Conservation (phyloP, 2,329 filamentous ascomycete species). For the Fusarium burgessii region DNA sequence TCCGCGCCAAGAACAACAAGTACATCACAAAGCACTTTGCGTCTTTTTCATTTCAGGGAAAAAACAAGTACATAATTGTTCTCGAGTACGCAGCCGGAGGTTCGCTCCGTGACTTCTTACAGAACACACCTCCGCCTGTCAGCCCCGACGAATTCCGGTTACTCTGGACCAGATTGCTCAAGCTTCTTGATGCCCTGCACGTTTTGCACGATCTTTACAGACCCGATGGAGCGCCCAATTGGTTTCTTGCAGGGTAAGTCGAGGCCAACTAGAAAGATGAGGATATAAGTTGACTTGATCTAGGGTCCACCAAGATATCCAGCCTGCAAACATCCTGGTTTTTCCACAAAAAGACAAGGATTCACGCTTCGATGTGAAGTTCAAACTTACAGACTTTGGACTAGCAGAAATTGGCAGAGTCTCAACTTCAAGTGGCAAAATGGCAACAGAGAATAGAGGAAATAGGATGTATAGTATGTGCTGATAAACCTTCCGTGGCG, state of each 20-base stretch:
- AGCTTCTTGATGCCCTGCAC: slow-evolving; percentile 1
- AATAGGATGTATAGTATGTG: slow-evolving; percentile 30
- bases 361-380: background rate
- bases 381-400: slow-evolving; percentile 24
- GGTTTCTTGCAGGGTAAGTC: no score
- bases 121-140: background rate
- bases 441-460: background rate
- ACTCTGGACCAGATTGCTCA: background rate
- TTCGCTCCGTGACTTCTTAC: slow-evolving; percentile 7
- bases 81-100: slow-evolving; percentile 12
- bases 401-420: background rate
- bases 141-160: background rate
- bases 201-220: background rate
- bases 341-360: background rate
- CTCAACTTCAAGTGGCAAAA: background rate
- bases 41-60: slow-evolving; percentile 9
- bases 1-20: rapidly evolving
- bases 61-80: background rate
- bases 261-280: no score
- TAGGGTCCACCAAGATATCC: slow-evolving; percentile 22
- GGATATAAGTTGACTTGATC: no score
- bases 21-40: slow-evolving; percentile 1
- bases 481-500: no score
- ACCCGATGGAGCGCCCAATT: no score
- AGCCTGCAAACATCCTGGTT: slow-evolving; percentile 23